Evolutionary conservation across 169 alveolate species (phyloP).

Genomic region (Ophryocystis elektroscirrha): DNA sequence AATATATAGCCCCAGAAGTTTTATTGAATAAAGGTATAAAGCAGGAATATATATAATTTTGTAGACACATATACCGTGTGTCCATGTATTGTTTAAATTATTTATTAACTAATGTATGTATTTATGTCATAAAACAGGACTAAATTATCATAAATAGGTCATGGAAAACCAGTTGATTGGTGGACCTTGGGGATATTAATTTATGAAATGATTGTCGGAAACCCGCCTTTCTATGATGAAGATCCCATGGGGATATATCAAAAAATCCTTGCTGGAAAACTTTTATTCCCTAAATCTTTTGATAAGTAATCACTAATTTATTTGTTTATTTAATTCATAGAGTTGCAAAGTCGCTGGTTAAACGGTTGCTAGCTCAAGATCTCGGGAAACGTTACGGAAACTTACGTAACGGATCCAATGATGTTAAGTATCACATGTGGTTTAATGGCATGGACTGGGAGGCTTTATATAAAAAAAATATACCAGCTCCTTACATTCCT

Average conservation of each 20-base stretch:
- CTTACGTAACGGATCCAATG: slow-evolving; percentile 72
- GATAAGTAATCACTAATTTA: slow-evolving; percentile 24
- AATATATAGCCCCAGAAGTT: slow-evolving; percentile 97
- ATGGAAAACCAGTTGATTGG: slow-evolving; percentile 88
- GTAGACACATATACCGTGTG: neutral
- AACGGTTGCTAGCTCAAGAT: slow-evolving; percentile 68
- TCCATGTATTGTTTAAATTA: neutral
- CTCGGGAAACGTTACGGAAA: slow-evolving; percentile 77
- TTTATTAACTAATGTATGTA: neutral
- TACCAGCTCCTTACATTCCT: slow-evolving; percentile 13
- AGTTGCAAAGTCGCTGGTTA: slow-evolving; percentile 58
- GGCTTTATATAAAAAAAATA: slow-evolving; percentile 7
- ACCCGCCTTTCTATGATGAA: slow-evolving; percentile 88
- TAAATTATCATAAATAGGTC: slow-evolving; percentile 29
- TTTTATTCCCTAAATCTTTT: slow-evolving; percentile 67
- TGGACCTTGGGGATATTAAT: slow-evolving; percentile 84
- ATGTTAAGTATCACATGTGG: slow-evolving; percentile 66
- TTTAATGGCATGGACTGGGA: slow-evolving; percentile 17
- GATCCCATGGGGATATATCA: slow-evolving; percentile 87
- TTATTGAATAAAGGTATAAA: slow-evolving; percentile 55
- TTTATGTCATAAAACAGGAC: neutral
- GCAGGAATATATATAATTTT: neutral
- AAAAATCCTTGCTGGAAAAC: slow-evolving; percentile 76
- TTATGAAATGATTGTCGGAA: slow-evolving; percentile 91
- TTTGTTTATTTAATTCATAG: slow-evolving; percentile 7